A percentile compares a stretch with the other conserved stretches of the same genome.
Evolutionary conservation across 495 filamentous ascomycete species (phyloP).

Genomic region (Xylaria venustula): DNA sequence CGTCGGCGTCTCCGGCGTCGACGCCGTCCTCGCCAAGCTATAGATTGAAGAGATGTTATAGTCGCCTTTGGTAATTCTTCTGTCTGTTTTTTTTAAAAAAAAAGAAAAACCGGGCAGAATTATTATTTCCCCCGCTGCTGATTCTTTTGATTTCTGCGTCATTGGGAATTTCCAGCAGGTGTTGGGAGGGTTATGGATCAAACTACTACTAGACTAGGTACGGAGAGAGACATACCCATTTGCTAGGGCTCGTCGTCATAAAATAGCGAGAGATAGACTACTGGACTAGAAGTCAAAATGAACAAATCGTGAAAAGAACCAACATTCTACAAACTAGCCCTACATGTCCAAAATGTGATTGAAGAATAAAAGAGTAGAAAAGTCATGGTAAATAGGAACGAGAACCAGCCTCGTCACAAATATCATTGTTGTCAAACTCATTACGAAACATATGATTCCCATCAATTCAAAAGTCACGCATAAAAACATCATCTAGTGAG

Average conservation of each 20-base stretch:
- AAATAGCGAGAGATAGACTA: not conserved
- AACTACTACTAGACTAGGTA: no score
- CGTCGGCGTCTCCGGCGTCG: slow-evolving; percentile 69
- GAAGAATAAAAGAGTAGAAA: no score
- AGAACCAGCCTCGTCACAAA: no score
- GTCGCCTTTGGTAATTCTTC: not conserved
- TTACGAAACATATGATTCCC: not conserved
- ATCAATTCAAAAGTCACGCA: not conserved
- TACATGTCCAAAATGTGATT: no score
- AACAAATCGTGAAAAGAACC: not conserved
- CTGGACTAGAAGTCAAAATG: not conserved
- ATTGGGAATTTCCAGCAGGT: not conserved
- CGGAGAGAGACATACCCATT: no score
- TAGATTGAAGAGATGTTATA: slow-evolving; percentile 28
- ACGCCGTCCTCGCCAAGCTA: slow-evolving; percentile 68
- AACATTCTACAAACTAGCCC: no score
- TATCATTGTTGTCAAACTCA: no score
- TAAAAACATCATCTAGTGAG: not conserved
- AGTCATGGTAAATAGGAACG: no score
- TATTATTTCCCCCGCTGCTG: no score
- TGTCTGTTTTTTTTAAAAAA: no score
- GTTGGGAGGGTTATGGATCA: not conserved
- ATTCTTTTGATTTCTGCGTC: not conserved
- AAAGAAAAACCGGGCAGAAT: no score
- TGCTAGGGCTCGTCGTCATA: not conserved